Percentiles rank a stretch among this genome's conserved stretches.
Evolutionary conservation across 2,329 filamentous ascomycete species (phyloP).

Genomic region (Didymella pinodella): DNA sequence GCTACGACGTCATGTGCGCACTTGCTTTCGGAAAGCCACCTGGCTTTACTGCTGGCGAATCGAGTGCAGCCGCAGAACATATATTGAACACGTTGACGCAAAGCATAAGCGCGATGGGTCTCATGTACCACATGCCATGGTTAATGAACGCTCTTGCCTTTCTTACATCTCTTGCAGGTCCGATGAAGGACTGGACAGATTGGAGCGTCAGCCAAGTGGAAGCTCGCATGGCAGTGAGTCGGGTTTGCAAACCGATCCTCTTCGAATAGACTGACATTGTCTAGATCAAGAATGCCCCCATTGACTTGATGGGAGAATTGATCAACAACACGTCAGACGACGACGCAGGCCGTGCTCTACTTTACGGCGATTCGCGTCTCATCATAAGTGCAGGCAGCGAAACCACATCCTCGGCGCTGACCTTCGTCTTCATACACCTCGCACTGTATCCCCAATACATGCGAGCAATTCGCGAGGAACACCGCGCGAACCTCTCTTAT

Average conservation of each 20-base stretch:
- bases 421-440: slow-evolving; percentile 57
- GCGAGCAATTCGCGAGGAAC: slow-evolving; percentile 32
- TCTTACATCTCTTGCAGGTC: slow-evolving; percentile 32
- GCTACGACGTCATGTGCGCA: slow-evolving; percentile 57
- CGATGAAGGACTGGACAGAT: slow-evolving; percentile 38
- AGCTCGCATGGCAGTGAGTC: slow-evolving; percentile 32
- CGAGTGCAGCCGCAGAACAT: slow-evolving; percentile 30
- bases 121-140: slow-evolving; percentile 41
- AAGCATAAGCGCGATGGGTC: slow-evolving; percentile 30
- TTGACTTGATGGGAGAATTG: slow-evolving; percentile 37
- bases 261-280: not conserved
- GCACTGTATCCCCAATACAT: slow-evolving; percentile 31
- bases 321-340: slow-evolving; percentile 31
- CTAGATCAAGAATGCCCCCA: slow-evolving; percentile 26
- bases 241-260: not conserved
- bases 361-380: slow-evolving; percentile 43
- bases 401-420: slow-evolving; percentile 61
- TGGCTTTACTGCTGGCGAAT: slow-evolving; percentile 49
- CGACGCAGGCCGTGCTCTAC: slow-evolving; percentile 26
- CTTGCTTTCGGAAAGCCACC: slow-evolving; percentile 56
- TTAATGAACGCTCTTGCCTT: slow-evolving; percentile 35
- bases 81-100: slow-evolving; percentile 46
- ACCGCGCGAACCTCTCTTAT: slow-evolving; percentile 12
- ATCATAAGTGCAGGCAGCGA: slow-evolving; percentile 50
- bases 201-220: slow-evolving; percentile 36